Percentiles rank a stretch among this genome's conserved stretches.
Conservation (phyloP, 1,139 yeast genomes). For the Sugiyamaella grinbergsii region DNA sequence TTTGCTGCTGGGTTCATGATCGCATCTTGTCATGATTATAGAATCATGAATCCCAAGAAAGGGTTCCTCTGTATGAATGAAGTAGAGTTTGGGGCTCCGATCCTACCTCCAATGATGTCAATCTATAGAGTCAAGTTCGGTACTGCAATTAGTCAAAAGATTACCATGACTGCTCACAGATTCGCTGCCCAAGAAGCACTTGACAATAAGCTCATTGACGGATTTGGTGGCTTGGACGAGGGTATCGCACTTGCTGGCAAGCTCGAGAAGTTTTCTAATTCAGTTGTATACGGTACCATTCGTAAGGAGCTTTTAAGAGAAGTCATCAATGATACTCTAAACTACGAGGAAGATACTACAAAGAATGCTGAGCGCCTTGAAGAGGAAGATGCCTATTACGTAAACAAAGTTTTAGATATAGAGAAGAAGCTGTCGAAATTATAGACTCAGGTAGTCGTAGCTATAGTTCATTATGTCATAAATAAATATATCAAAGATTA, state of each 20-base stretch:
- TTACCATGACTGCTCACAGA: slow-evolving; percentile 41
- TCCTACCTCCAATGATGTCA: slow-evolving; percentile 42
- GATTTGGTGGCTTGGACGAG: slow-evolving; percentile 39
- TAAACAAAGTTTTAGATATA: slow-evolving; percentile 17
- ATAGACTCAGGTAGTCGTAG: slow-evolving; percentile 4
- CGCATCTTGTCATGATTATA: slow-evolving; percentile 45
- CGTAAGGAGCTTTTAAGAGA: slow-evolving; percentile 39
- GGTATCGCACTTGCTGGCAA: slow-evolving; percentile 37
- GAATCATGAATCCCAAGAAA: slow-evolving; percentile 44
- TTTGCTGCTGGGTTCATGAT: slow-evolving; percentile 47
- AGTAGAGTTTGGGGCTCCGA: slow-evolving; percentile 44
- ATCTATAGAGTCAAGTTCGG: slow-evolving; percentile 41
- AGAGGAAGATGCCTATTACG: slow-evolving; percentile 27
- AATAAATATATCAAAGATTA: slow-evolving; percentile 13
- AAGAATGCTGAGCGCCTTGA: slow-evolving; percentile 14
- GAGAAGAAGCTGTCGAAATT: slow-evolving; percentile 26
- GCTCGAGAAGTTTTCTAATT: slow-evolving; percentile 31
- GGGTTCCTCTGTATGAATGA: slow-evolving; percentile 47
- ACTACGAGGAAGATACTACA: slow-evolving; percentile 25
- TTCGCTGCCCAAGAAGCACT: slow-evolving; percentile 42
- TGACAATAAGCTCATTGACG: slow-evolving; percentile 39
- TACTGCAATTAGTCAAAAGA: slow-evolving; percentile 35
- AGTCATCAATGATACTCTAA: slow-evolving; percentile 34
- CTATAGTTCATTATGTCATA: not conserved
- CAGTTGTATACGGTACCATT: slow-evolving; percentile 40